Evolutionary conservation across 2,329 filamentous ascomycete genomes (phyloP), one percentile per base, ranked within the genome.

Genomic region (Xenosphaeropsis pyriputrescens): DNA sequence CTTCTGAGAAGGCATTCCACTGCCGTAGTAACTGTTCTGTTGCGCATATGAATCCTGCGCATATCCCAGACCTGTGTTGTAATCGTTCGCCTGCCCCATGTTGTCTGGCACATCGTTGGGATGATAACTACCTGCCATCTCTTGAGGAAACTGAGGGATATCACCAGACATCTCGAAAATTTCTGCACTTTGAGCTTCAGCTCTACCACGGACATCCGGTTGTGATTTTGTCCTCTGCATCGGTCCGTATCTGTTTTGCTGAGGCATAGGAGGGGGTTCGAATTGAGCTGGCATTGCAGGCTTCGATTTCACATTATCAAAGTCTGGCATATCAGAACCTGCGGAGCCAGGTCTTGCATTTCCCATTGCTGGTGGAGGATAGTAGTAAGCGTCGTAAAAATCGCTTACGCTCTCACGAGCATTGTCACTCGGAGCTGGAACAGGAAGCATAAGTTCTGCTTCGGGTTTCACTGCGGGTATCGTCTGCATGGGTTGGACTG

Each of bases 101-200:
- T 26, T 11, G 12, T 11, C 22, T 11, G 5, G 7, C 22, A 26
- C 8, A 9, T 26, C 22, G 8, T 26, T 19, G 18, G 22, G 22
- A 26, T 26, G 22, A 11, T 26, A 26, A 26, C 22, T 11, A 3
- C 22, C 22, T 26, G 22, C 22, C 22, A 26, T 9, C 8, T 26
- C 22, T 26, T 26, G 22, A 26, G 76, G 75, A 19, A 77, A 57
- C 2, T 65, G 61, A 16, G 72, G 73, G 15, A 66, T 63, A 47
- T 83, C 76, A 18, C 62, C 68, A 2, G 72, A 75, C 68, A 88
- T 79, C 50, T 85, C 83, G 46, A 85, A 85, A 1, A 82, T 68
- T 13, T 32, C 30, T 7, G 80, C 81, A 2, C 73, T 65, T 47
- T 82, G 74, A 3, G 70, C 67, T 45, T 75, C 67, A 12, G 45